Evolutionary conservation across 2,329 filamentous ascomycete species (phyloP), one percentile per base, ranked within the genome.

Genomic region (Aspergillus persii): DNA sequence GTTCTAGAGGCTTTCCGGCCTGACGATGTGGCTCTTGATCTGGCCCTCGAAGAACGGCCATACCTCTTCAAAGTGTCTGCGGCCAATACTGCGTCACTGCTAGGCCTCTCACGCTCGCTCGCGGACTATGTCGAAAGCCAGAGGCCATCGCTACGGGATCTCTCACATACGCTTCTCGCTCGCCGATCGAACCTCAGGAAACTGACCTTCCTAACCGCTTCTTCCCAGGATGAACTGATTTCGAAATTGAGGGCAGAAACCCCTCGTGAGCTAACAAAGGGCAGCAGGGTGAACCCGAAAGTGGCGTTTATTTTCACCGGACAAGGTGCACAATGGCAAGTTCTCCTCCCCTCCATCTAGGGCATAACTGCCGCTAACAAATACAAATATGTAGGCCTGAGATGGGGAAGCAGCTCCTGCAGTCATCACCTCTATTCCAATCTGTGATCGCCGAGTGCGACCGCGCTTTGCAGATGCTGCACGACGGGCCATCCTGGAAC

Each of bases 281-380:
- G 18, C 18, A 23, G 18, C 18, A 23, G 18, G 18, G 18, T 23
- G 18, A 23, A 23, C 18, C 18, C 18, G 18, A 23, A 23, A 23
- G 18, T 23, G 18, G 68, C 58, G 1, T 61, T 62, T n/a, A 50
- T 68, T 4, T 70, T 70, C 47, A 68, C 64, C 2, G 68, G 67
- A 0, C 67, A 70, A 44, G 68, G 68, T 8, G 62, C 66, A 1
- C 68, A 69, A 39, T 68, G 64, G 65, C n/a, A 61, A 2, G 30
- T 39, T 2, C 18, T 2, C 18, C 18, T 2, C 18, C 18, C 18
- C 18, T 23, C 18, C 18, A 23, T 23, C 18, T 23, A 23, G 18
- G 18, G 18, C 18, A 23, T 23, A 2, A 23, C 18, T 23, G 18
- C 18, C 18, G 18, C 18, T 23, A 23, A 23, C 18, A 23, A 23